A percentile compares a stretch with the other conserved stretches of the same genome.
phyloP scores from a whole-genome alignment of 169 alveolate species.

The Plasmodium billcollinsi region DNA sequence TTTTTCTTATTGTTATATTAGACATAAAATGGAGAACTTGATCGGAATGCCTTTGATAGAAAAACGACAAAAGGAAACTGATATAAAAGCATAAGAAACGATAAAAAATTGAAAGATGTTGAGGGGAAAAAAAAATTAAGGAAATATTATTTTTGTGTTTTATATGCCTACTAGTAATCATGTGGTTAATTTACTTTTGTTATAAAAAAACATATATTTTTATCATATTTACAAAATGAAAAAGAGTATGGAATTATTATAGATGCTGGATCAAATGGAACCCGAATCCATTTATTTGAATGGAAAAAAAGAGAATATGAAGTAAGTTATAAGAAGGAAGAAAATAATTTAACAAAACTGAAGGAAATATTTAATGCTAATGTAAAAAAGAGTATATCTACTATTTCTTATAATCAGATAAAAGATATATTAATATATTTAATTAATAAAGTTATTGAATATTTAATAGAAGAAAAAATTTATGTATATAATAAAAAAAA shows the following conservation, averaged over 20 bases:
- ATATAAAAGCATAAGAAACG: background rate
- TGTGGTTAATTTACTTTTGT: background rate
- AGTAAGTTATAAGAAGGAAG: background rate
- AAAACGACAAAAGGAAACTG: too few relatives aligned
- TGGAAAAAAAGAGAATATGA: slow-evolving; percentile 5
- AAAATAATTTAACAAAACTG: background rate
- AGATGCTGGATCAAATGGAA: slow-evolving; percentile 10
- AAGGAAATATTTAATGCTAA: background rate
- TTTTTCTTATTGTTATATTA: too few relatives aligned
- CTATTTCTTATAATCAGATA: background rate
- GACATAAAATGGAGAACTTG: too few relatives aligned
- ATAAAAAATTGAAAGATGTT: background rate
- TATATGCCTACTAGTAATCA: background rate
- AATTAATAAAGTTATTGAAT: background rate
- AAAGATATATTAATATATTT: slow-evolving; percentile 1
- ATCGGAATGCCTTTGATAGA: too few relatives aligned
- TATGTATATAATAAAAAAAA: background rate
- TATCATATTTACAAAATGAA: background rate
- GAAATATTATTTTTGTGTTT: background rate
- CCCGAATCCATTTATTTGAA: background rate
- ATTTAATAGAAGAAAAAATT: background rate
- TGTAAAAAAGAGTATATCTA: background rate
- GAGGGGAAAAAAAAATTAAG: background rate
- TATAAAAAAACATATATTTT: background rate
- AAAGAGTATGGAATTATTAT: slow-evolving; percentile 4